Percentiles rank a stretch among this genome's conserved stretches.
These are phyloP conservation scores for Saturnispora serradocipensis DNA, from an alignment of 805 yeast genomes.

Conservation along the genomic window DNA sequence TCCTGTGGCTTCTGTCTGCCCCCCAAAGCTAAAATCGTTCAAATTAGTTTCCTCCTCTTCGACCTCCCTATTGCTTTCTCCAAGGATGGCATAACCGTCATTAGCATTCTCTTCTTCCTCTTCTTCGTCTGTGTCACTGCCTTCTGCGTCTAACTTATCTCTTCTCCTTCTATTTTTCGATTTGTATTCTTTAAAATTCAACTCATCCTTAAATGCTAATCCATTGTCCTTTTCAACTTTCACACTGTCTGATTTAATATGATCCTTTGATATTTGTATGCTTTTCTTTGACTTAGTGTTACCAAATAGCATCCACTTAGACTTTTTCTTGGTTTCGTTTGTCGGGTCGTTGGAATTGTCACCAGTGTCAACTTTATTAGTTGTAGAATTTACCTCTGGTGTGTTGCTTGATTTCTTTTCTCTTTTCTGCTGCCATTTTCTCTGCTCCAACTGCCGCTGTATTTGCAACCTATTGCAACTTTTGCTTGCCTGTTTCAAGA, in stretches of 20 bases:
- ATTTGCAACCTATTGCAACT: not conserved
- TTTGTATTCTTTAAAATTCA: not conserved
- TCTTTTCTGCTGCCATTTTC: not conserved
- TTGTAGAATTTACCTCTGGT: not conserved
- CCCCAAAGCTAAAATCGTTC: not conserved
- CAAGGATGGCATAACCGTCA: not conserved
- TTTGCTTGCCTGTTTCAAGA: not conserved
- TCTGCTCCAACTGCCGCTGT: not conserved
- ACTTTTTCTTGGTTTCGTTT: not conserved
- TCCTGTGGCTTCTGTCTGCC: not conserved
- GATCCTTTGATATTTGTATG: not conserved
- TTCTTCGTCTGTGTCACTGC: constrained; percentile 2
- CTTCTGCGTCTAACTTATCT: not conserved
- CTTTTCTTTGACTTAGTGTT: not conserved
- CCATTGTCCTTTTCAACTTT: constrained; percentile 10
- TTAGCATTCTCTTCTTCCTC: constrained; percentile 2
- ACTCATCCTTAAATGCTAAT: not conserved
- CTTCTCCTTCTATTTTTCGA: not conserved
- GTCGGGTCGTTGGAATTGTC: not conserved
- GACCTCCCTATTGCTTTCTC: not conserved
- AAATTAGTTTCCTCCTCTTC: not conserved
- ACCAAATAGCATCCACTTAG: not conserved
- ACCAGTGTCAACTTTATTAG: not conserved
- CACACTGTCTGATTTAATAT: not conserved
- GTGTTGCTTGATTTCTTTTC: not conserved